Evolutionary conservation across 2,329 filamentous ascomycete genomes (phyloP), one percentile per base, ranked within the genome.

Genomic region (Penicillium sclerotigenum): DNA sequence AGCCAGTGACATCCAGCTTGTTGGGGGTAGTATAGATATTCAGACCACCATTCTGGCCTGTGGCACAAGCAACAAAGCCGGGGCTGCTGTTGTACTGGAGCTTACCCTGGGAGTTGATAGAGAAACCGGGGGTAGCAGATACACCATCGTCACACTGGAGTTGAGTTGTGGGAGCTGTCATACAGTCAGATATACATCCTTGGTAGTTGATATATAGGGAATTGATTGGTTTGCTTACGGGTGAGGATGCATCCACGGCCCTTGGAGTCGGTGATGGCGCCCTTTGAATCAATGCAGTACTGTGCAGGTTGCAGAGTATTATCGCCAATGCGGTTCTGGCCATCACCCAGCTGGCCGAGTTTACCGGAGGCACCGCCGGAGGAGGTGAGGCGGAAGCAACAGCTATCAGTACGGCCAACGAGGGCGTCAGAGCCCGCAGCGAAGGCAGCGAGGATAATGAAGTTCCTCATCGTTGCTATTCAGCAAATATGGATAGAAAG

Each of bases 221-320:
- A 33, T 29, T 28, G 18, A 31, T 14, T 11, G 37, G 13, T 54
- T 57, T 22, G 74, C 76, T 69, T 71, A 83, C 81, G 77, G 59
- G 85, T 87, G 65, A 87, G 74, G 71, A 86, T 85, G 66, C 86
- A 88, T 20, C 85, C 84, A 55, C 82, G 78, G 42, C 81, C 80
- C 46, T 77, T 76, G 46, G 73, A 69, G 66, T 88, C 86, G 18
- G 76, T 81, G 58, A 89, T 78, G 22, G 70, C 75, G 42, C 81
- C 80, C 49, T 78, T 77, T 16, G 76, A 75, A 59, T 79, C 75
- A 63, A 87, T 78, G 55, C 79, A 84, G 68, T 82, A 88, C 9
- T 78, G 75, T 14, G 78, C 78, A 45, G 77, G 66, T 5, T 72
- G 59, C 13, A 82, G 69, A 29, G 59, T 63, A 22, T 73, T 74